These are phyloP conservation scores for Dendrocalamus sinicus DNA, from an alignment of 176 grass and related monocot genomes.

Conservation along the genomic window DNA sequence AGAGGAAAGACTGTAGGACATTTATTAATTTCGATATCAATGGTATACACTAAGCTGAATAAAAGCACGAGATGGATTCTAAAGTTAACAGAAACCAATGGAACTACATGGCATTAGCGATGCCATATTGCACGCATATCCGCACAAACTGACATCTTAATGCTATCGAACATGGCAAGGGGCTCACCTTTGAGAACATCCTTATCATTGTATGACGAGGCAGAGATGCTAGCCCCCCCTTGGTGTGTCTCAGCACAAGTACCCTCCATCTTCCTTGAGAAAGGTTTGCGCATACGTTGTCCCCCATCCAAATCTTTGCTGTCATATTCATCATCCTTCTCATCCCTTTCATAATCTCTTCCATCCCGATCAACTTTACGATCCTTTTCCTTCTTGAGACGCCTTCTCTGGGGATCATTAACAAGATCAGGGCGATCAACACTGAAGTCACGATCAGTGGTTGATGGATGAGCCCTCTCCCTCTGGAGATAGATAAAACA, in stretches of 20 bases:
- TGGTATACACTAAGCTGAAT: neutral
- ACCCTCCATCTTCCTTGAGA: slow-evolving; percentile 38
- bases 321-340: slow-evolving; percentile 68
- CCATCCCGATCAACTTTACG: slow-evolving; percentile 57
- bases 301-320: slow-evolving; percentile 47
- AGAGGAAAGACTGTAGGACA: slow-evolving; percentile 8
- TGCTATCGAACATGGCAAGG: slow-evolving; percentile 5
- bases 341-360: slow-evolving; percentile 59
- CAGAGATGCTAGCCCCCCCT: slow-evolving; percentile 50
- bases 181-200: slow-evolving; percentile 73
- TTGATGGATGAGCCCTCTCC: slow-evolving; percentile 52
- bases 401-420: slow-evolving; percentile 54
- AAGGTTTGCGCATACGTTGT: slow-evolving; percentile 40
- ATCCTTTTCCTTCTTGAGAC: slow-evolving; percentile 54
- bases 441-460: slow-evolving; percentile 56
- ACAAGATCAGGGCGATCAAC: slow-evolving; percentile 66
- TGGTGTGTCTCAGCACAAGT: slow-evolving; percentile 34
- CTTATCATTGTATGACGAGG: slow-evolving; percentile 69
- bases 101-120: slow-evolving; percentile 14
- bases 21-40: neutral
- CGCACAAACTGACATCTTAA: neutral
- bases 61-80: slow-evolving; percentile 28
- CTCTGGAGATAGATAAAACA: slow-evolving; percentile 51
- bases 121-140: slow-evolving; percentile 9
- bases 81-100: slow-evolving; percentile 22